A percentile compares a stretch with the other conserved stretches of the same genome.
Evolutionary conservation across 768 basidiomycete genomes (phyloP).

Genomic region (Phlebiopsis gigantea): DNA sequence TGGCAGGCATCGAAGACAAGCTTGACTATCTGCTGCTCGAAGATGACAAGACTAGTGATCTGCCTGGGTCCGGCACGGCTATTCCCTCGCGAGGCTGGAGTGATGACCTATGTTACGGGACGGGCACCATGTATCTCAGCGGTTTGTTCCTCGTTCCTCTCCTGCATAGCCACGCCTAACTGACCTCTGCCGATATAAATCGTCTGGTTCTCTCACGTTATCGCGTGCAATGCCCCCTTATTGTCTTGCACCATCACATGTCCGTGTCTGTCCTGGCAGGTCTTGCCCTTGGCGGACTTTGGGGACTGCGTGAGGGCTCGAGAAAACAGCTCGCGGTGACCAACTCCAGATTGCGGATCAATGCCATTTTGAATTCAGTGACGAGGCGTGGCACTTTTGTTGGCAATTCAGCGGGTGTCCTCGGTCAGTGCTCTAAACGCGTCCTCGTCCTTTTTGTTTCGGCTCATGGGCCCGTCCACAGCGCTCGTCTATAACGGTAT

Average conservation of each 20-base stretch:
- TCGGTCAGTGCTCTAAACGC: slow-evolving; percentile 62
- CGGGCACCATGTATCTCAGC: slow-evolving; percentile 96
- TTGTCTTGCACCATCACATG: slow-evolving; percentile 81
- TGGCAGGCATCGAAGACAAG: slow-evolving; percentile 89
- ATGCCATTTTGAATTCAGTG: slow-evolving; percentile 93
- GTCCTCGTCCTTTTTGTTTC: slow-evolving; percentile 30
- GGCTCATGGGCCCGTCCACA: slow-evolving; percentile 37
- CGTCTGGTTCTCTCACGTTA: slow-evolving; percentile 50
- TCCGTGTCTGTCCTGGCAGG: slow-evolving; percentile 66
- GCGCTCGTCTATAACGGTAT: slow-evolving; percentile 95
- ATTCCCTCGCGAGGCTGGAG: slow-evolving; percentile 96
- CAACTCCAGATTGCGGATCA: slow-evolving; percentile 86
- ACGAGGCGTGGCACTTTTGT: slow-evolving; percentile 96
- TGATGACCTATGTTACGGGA: slow-evolving; percentile 99
- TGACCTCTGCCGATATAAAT: slow-evolving; percentile 22
- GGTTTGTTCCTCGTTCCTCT: slow-evolving; percentile 79
- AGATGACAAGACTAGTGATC: slow-evolving; percentile 89
- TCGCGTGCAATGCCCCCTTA: slow-evolving; percentile 59
- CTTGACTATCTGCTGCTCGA: slow-evolving; percentile 94
- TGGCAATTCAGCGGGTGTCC: slow-evolving; percentile 96
- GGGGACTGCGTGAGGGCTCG: slow-evolving; percentile 95
- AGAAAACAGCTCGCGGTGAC: slow-evolving; percentile 81
- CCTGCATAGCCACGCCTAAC: slow-evolving; percentile 19
- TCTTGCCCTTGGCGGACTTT: slow-evolving; percentile 88
- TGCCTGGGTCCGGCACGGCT: slow-evolving; percentile 87